These are phyloP conservation scores for Citrullus colocynthis DNA, from an alignment of 306 rosid genomes.

Conservation along the genomic window DNA sequence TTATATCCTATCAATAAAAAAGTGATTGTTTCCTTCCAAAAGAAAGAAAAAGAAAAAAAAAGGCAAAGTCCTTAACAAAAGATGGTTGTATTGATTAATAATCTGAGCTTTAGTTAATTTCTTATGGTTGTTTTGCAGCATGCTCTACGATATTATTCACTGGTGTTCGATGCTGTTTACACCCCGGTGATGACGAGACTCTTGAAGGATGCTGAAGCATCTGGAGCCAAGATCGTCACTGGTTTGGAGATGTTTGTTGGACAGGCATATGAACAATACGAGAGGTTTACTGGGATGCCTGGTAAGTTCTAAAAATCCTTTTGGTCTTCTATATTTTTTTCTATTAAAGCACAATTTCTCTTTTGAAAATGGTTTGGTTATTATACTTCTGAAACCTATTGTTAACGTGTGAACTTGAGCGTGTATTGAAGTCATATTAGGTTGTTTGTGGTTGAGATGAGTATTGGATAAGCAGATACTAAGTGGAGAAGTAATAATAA, in stretches of 20 bases:
- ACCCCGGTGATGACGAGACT: constrained; percentile 60
- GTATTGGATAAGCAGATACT: background rate
- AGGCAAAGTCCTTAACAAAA: background rate
- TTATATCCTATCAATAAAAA: too few species aligned
- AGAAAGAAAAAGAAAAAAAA: too few species aligned
- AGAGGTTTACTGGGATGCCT: constrained; percentile 45
- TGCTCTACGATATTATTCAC: constrained; percentile 39
- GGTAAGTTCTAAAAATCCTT: constrained; percentile 20
- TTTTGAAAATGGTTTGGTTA: background rate
- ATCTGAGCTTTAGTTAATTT: background rate
- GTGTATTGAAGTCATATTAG: background rate
- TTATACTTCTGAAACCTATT: background rate
- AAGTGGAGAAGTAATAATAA: background rate
- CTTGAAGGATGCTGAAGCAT: constrained; percentile 48
- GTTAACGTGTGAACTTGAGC: too few species aligned
- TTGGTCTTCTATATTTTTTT: background rate
- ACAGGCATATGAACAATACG: constrained; percentile 54
- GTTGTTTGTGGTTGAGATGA: background rate
- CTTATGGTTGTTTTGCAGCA: constrained; percentile 18
- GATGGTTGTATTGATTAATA: background rate
- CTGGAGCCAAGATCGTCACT: constrained; percentile 37
- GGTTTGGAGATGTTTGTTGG: constrained; percentile 63
- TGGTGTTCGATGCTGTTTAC: constrained; percentile 60
- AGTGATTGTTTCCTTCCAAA: too few species aligned
- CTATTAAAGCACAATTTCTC: background rate